phyloP scores from a whole-genome alignment of 805 yeast genomes.

The Metschnikowia cubensis region DNA sequence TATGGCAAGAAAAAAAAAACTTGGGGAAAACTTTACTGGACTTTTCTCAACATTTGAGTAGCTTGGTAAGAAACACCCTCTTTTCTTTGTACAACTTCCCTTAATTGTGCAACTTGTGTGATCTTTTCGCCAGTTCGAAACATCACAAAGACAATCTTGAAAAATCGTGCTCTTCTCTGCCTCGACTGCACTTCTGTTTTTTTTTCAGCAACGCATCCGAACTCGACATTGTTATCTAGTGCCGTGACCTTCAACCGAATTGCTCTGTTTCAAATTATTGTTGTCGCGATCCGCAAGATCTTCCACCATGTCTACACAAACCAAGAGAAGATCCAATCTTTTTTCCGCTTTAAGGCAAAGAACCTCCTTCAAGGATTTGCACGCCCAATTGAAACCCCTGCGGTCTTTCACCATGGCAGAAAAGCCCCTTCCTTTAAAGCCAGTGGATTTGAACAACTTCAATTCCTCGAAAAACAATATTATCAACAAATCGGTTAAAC shows the following conservation, averaged over 20 bases:
- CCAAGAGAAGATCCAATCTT: slow-evolving; percentile 9
- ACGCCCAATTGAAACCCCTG: slow-evolving; percentile 1
- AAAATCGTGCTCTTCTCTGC: background rate
- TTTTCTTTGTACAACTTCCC: background rate
- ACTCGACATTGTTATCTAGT: background rate
- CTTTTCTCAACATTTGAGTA: background rate
- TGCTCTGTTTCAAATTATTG: background rate
- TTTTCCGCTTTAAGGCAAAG: slow-evolving; percentile 12
- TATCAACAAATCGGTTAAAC: background rate
- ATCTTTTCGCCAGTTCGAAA: background rate
- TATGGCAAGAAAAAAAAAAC: background rate
- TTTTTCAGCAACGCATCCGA: background rate
- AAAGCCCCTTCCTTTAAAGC: slow-evolving; percentile 3
- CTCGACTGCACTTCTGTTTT: background rate
- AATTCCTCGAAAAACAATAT: background rate
- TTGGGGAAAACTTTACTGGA: background rate
- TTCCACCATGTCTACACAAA: background rate
- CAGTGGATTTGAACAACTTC: background rate
- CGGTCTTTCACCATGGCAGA: background rate
- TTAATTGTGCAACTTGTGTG: too few species aligned
- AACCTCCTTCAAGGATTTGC: slow-evolving; percentile 10
- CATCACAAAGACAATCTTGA: background rate
- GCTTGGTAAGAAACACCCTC: background rate
- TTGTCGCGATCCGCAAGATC: background rate
- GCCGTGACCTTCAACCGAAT: background rate